Evolutionary conservation across 768 basidiomycete genomes (phyloP).

Genomic region (Lactifluus piperatus): DNA sequence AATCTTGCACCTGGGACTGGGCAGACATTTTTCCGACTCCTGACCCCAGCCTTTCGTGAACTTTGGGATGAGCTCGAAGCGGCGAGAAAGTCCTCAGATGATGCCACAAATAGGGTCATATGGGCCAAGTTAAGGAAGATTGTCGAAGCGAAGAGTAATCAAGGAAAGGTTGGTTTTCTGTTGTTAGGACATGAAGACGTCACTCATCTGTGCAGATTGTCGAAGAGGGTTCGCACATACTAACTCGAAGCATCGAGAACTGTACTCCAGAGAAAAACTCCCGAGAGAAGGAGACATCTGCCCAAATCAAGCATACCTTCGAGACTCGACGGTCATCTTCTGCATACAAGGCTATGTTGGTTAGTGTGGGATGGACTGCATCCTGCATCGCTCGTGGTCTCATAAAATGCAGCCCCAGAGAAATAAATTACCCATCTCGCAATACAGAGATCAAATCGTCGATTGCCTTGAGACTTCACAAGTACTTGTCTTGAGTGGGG

Average conservation of each 20-base stretch:
- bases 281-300: slow-evolving; percentile 24
- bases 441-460: slow-evolving; percentile 67
- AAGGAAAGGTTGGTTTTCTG: slow-evolving; percentile 33
- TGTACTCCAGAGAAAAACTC: background rate
- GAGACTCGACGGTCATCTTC: slow-evolving; percentile 48
- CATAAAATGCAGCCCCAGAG: slow-evolving; percentile 49
- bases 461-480: slow-evolving; percentile 63
- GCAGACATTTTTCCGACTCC: slow-evolving; percentile 60
- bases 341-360: slow-evolving; percentile 85
- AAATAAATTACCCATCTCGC: slow-evolving; percentile 76
- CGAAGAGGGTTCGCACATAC: background rate
- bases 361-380: slow-evolving; percentile 31
- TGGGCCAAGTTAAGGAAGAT: slow-evolving; percentile 67
- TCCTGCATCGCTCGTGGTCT: background rate
- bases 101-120: slow-evolving; percentile 51
- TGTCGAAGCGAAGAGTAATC: slow-evolving; percentile 49
- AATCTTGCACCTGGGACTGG: slow-evolving; percentile 36
- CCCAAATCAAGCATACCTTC: slow-evolving; percentile 52
- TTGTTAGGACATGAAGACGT: background rate
- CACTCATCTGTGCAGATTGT: slow-evolving; percentile 7
- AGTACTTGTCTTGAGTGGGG: slow-evolving; percentile 80
- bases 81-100: slow-evolving; percentile 49
- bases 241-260: background rate
- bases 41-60: slow-evolving; percentile 80
- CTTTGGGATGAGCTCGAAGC: slow-evolving; percentile 87